Conservation (phyloP, 306 rosid genomes). For the Canavalia ensiformis region DNA sequence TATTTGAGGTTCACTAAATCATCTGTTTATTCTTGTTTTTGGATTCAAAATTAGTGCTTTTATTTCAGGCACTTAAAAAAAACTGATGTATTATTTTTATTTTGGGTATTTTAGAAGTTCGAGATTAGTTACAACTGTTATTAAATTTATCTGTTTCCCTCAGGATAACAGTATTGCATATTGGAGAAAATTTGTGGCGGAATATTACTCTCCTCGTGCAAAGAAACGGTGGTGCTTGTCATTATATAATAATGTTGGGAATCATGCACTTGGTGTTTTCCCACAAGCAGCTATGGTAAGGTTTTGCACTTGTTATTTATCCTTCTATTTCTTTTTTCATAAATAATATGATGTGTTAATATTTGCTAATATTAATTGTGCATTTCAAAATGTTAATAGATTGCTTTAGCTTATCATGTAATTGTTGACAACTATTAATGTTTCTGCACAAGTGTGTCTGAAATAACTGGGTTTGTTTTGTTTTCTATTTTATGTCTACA, state of each 20-base stretch:
- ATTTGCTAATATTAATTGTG: background rate
- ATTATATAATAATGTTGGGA: slow-evolving; percentile 84
- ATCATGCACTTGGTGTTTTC: slow-evolving; percentile 91
- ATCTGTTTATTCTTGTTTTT: background rate
- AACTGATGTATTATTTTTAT: slow-evolving; percentile 23
- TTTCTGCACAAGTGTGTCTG: background rate
- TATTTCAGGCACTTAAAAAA: background rate
- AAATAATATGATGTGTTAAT: slow-evolving; percentile 10
- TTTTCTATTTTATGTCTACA: background rate
- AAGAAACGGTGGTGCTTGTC: slow-evolving; percentile 98
- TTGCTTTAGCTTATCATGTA: slow-evolving; percentile 15
- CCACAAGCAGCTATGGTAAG: slow-evolving; percentile 95
- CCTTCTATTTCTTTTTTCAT: background rate
- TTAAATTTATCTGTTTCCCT: slow-evolving; percentile 41
- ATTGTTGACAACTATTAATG: background rate
- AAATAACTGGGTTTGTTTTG: background rate
- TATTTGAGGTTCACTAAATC: slow-evolving; percentile 17
- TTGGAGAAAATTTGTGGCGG: slow-evolving; percentile 98
- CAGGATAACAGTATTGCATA: slow-evolving; percentile 96
- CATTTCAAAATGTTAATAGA: slow-evolving; percentile 6
- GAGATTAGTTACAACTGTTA: background rate
- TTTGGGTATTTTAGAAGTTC: slow-evolving; percentile 16
- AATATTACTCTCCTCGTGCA: slow-evolving; percentile 95
- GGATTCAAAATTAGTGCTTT: background rate
- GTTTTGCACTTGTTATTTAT: slow-evolving; percentile 35